A percentile compares a stretch with the other conserved stretches of the same genome.
phyloP scores from a whole-genome alignment of 306 rosid species.

The Medicago ruthenica region DNA sequence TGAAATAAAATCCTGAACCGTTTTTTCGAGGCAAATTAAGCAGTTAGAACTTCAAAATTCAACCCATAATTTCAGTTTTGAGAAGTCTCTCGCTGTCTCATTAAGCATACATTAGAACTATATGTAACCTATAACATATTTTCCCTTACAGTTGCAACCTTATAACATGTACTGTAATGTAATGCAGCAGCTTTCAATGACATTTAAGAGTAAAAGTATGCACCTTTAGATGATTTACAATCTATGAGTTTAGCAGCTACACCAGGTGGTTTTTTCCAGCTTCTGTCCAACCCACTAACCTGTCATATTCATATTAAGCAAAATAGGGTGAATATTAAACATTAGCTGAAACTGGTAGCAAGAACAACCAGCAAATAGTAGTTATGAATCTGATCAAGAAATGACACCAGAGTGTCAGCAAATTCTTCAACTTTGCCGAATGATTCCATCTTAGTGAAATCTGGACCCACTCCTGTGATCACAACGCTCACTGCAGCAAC shows the following conservation, averaged over 20 bases:
- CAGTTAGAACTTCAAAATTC: background rate
- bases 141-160: background rate
- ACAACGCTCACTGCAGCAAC: slow-evolving; percentile 72
- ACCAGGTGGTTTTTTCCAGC: slow-evolving; percentile 93
- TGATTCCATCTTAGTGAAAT: slow-evolving; percentile 92
- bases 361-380: background rate
- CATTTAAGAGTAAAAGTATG: slow-evolving; percentile 9
- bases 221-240: slow-evolving; percentile 73
- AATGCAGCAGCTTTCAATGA: background rate
- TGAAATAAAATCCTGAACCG: slow-evolving; percentile 77
- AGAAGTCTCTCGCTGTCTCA: background rate
- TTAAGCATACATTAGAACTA: background rate
- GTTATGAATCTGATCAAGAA: slow-evolving; percentile 22
- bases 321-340: background rate
- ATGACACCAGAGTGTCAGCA: slow-evolving; percentile 85
- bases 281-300: slow-evolving; percentile 94
- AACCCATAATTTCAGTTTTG: background rate
- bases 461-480: slow-evolving; percentile 90
- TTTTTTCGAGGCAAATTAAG: slow-evolving; percentile 20
- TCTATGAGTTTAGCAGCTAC: slow-evolving; percentile 84
- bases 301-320: slow-evolving; percentile 43
- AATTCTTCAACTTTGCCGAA: slow-evolving; percentile 94
- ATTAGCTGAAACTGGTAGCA: slow-evolving; percentile 2
- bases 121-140: background rate
- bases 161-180: background rate